Percentiles rank a stretch among this genome's conserved stretches.
These are phyloP conservation scores for Torulaspora gathmanii DNA, from an alignment of 805 yeast species.

Conservation along the genomic window DNA sequence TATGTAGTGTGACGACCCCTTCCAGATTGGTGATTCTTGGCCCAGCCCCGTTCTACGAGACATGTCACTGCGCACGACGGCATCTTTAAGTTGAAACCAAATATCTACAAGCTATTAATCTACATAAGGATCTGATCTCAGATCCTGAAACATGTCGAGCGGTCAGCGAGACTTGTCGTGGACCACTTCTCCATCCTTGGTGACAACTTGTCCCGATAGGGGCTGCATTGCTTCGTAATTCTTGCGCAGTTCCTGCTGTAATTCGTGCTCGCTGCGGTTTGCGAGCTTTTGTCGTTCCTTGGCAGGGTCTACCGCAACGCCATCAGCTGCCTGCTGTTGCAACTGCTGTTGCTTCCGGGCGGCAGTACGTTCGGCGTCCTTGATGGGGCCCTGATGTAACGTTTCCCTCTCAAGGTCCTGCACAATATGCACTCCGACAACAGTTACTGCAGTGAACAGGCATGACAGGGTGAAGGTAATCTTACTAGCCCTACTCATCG, in stretches of 20 bases:
- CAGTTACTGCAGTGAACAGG: constrained; percentile 52
- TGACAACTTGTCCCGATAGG: constrained; percentile 47
- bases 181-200: constrained; percentile 38
- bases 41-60: neutral
- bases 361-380: constrained; percentile 65
- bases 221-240: constrained; percentile 61
- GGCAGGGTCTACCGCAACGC: constrained; percentile 24
- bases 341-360: constrained; percentile 37
- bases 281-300: constrained; percentile 45
- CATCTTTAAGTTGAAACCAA: neutral
- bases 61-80: neutral
- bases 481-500: constrained; percentile 78
- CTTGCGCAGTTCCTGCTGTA: constrained; percentile 56
- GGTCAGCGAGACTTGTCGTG: neutral
- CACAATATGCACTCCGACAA: constrained; percentile 62
- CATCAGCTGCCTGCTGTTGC: constrained; percentile 26
- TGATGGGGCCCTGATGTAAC: constrained; percentile 76
- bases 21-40: neutral
- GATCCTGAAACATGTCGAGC: neutral
- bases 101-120: neutral
- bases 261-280: constrained; percentile 61
- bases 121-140: neutral
- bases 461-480: constrained; percentile 61
- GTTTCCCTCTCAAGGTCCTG: constrained; percentile 69
- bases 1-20: neutral